Evolutionary conservation across 106 monocot genomes (phyloP), one percentile per base, ranked within the genome.

Genomic region (Xerophyta viscosa): DNA sequence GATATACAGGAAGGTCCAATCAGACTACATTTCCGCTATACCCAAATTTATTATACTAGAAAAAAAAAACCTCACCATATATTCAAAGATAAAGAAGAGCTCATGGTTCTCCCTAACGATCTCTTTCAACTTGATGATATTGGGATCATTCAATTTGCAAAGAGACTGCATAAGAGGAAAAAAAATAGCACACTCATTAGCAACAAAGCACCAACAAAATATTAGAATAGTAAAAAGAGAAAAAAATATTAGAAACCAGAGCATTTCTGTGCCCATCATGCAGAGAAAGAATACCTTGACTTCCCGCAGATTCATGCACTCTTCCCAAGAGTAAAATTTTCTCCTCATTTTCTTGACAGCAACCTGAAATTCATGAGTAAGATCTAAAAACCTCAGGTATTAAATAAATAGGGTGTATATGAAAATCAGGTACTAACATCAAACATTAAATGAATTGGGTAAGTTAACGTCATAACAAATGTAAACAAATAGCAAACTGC

Each of bases 321-420:
- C 78, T 23, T 91, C 85, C 85, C 78, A 91, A 23, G 21, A 78
- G 48, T 71, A 78, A 41, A 78, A 91, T 30, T 84, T 91, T 56
- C 81, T 81, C 58, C 84, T 91, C 81, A 91, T 85, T 67, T 78
- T 91, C 70, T 91, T 91, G 20, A 91, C 52, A 27, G 91, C 91
- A 81, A 91, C 91, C 91, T 91, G 65, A 26, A 56, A 60, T 37
- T 12, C 15, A 48, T 8, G 33, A 33, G 10, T 10, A 33, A 33
- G 33, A n/a, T n/a, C n/a, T n/a, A n/a, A n/a, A n/a, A n/a, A n/a
- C n/a, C n/a, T n/a, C n/a, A n/a, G n/a, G n/a, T n/a, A n/a, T n/a
- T n/a, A n/a, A n/a, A n/a, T n/a, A n/a, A n/a, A n/a, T n/a, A n/a
- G n/a, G n/a, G n/a, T n/a, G n/a, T n/a, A n/a, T n/a, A n/a, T n/a